phyloP scores from a whole-genome alignment of 73 alveolate species.

The Paramecium tetraurelia region DNA sequence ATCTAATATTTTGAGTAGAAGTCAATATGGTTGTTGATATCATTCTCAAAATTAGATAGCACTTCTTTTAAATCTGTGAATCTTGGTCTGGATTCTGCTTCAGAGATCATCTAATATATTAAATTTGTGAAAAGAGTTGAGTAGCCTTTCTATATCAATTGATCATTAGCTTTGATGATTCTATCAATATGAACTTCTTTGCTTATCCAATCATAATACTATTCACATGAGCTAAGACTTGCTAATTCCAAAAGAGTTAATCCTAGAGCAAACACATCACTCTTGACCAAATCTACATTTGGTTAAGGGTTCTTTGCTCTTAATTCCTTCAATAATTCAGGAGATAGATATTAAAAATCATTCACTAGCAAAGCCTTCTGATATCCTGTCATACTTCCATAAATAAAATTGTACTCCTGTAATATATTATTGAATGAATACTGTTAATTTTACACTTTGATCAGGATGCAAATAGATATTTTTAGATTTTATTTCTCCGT shows the following conservation, averaged over 20 bases:
- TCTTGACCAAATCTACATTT: neutral
- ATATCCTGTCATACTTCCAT: neutral
- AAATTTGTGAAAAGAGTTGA: neutral
- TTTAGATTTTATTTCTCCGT: slow-evolving; percentile 19
- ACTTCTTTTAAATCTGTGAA: neutral
- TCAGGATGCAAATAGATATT: neutral
- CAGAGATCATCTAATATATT: slow-evolving; percentile 16
- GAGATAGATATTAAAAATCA: neutral
- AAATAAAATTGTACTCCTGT: neutral
- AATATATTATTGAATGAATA: neutral
- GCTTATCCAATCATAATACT: slow-evolving; percentile 1
- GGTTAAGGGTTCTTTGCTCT: neutral
- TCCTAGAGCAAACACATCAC: slow-evolving; percentile 30
- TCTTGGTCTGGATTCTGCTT: slow-evolving; percentile 9
- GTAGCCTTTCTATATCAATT: neutral
- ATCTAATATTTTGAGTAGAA: neutral
- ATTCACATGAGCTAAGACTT: neutral
- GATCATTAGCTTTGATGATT: neutral
- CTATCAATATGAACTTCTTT: neutral
- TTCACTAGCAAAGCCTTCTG: neutral
- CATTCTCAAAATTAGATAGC: neutral
- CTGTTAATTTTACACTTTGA: neutral
- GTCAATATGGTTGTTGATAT: neutral
- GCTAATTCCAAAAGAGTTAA: neutral
- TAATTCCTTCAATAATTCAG: neutral